phyloP scores from a whole-genome alignment of 2,329 filamentous ascomycete genomes.

The Myriosclerotinia scirpicola region DNA sequence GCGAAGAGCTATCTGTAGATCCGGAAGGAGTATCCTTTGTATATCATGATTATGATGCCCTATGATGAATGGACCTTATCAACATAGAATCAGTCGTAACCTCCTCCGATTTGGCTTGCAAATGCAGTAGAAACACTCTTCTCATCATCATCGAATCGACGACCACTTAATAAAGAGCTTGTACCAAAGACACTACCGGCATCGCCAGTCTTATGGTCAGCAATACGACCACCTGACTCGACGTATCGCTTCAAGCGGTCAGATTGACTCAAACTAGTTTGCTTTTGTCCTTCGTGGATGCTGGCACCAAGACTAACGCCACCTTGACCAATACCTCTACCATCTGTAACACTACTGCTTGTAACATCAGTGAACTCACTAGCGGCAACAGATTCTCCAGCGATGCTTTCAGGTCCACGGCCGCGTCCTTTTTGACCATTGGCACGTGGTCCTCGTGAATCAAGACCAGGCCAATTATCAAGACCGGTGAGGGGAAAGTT shows the following conservation, averaged over 20 bases:
- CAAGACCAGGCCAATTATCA: conserved; percentile 83
- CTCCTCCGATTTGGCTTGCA: conserved; percentile 80
- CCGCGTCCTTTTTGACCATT: conserved; percentile 66
- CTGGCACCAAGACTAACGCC: conserved; percentile 83
- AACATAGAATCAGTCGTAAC: conserved; percentile 41
- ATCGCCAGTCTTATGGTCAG: conserved; percentile 54
- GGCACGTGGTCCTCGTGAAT: conserved; percentile 57
- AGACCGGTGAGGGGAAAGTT: conserved; percentile 64
- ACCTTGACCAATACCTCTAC: conserved; percentile 74
- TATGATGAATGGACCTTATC: conserved; percentile 18
- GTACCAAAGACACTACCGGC: conserved; percentile 65
- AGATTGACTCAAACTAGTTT: conserved; percentile 74
- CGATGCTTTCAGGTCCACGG: conserved; percentile 72
- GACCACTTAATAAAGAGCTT: conserved; percentile 49
- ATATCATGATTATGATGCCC: conserved; percentile 18
- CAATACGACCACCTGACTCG: conserved; percentile 73
- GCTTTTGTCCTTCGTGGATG: conserved; percentile 71
- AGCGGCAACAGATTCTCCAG: conserved; percentile 88
- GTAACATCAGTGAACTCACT: conserved; percentile 87
- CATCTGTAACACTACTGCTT: conserved; percentile 68
- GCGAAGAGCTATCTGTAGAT: conserved; percentile 23
- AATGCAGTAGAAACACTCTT: conserved; percentile 96
- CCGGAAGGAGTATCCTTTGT: conserved; percentile 20
- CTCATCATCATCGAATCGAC: conserved; percentile 79
- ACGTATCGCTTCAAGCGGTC: conserved; percentile 95